A percentile compares a stretch with the other conserved stretches of the same genome.
Conservation (phyloP, 768 basidiomycete species). For the Lactarius psammicola region DNA sequence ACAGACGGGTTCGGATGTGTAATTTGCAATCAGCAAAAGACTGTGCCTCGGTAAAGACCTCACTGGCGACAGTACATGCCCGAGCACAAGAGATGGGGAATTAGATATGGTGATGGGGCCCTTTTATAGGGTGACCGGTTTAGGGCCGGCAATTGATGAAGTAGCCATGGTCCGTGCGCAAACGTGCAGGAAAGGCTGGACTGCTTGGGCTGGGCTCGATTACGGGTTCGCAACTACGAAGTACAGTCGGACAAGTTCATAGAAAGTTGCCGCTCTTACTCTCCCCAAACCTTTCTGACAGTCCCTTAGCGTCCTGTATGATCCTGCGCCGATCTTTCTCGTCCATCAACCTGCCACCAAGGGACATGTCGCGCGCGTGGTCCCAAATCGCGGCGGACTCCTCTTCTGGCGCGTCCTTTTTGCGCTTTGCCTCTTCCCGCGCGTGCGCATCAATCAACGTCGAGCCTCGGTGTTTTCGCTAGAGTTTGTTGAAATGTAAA, state of each 20-base stretch:
- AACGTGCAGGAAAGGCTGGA: too few relatives aligned
- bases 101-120: constrained; percentile 2
- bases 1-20: constrained; percentile 94
- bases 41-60: constrained; percentile 95
- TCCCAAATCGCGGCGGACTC: constrained; percentile 82
- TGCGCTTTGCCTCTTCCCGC: constrained; percentile 43
- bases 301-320: constrained; percentile 74
- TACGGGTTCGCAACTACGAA: background rate
- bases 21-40: constrained; percentile 97
- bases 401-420: constrained; percentile 49
- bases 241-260: constrained; percentile 30
- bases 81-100: constrained; percentile 71
- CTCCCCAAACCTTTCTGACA: constrained; percentile 81
- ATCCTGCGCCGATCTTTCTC: constrained; percentile 75
- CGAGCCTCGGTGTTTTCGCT: constrained; percentile 35
- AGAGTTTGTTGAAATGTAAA: background rate
- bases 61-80: constrained; percentile 94
- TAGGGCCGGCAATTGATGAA: constrained; percentile 23
- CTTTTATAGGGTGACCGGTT: constrained; percentile 36
- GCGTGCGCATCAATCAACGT: constrained; percentile 40
- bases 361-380: constrained; percentile 82
- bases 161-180: constrained; percentile 20
- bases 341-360: constrained; percentile 88
- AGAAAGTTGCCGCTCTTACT: constrained; percentile 68
- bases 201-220: background rate